phyloP scores from a whole-genome alignment of 2,329 filamentous ascomycete genomes.

The Fusarium bulbicola region DNA sequence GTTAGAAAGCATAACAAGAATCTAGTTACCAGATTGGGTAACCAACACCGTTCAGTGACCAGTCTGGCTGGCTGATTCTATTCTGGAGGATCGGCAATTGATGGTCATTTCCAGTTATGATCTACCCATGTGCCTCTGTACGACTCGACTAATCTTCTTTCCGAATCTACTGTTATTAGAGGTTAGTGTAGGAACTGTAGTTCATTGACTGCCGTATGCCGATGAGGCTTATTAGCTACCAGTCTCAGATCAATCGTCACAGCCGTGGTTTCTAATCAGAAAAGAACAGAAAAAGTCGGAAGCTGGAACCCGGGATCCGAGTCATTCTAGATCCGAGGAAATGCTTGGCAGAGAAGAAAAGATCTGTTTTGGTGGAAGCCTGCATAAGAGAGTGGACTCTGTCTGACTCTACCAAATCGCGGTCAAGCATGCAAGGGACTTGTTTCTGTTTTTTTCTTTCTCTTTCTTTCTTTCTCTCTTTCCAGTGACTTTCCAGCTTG shows the following conservation, averaged over 20 bases:
- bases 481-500: not conserved
- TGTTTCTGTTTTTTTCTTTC: not conserved
- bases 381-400: constrained; percentile 2
- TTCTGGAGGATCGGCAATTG: constrained; percentile 14
- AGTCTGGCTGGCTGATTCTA: constrained; percentile 22
- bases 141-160: constrained; percentile 1
- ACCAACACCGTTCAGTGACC: constrained; percentile 7
- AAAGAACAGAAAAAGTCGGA: not conserved
- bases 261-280: not conserved
- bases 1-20: not conserved
- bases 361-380: constrained; percentile 2
- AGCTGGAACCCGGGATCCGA: constrained; percentile 11
- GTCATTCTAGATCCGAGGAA: constrained; percentile 21
- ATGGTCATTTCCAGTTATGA: not conserved
- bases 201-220: constrained; percentile 3
- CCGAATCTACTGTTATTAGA: not conserved
- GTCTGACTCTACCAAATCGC: constrained; percentile 8
- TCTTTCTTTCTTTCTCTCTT: not conserved
- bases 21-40: constrained; percentile 17
- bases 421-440: constrained; percentile 23
- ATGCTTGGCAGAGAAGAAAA: constrained; percentile 12
- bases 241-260: constrained; percentile 5
- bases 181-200: not conserved
- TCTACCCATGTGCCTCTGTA: not conserved
- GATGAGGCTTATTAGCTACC: constrained; percentile 8